Percentiles rank a stretch among this genome's conserved stretches.
Conservation (phyloP, 106 monocot genomes). For the Phalaenopsis aphrodite region DNA sequence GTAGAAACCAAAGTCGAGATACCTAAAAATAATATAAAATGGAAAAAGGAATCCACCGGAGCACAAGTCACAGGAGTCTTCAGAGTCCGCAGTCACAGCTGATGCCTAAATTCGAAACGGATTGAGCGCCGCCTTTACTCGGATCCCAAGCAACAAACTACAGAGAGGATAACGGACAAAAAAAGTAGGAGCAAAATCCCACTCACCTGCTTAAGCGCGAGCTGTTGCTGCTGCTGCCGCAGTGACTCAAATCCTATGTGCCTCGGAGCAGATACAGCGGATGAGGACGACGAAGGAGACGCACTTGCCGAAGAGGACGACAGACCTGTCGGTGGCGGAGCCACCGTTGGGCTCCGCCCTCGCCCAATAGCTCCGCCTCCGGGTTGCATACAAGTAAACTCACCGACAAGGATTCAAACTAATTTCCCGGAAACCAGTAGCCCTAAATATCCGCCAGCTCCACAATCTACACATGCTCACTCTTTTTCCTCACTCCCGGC, state of each 20-base stretch:
- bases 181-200: conserved; percentile 7
- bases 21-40: conserved; percentile 6
- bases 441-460: conserved; percentile 2
- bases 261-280: conserved; percentile 24
- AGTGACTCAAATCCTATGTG: conserved; percentile 30
- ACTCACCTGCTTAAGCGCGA: conserved; percentile 51
- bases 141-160: conserved; percentile 9
- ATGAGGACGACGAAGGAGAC: conserved; percentile 50
- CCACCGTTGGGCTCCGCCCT: conserved; percentile 13
- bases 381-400: conserved; percentile 22
- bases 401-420: neutral
- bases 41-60: neutral
- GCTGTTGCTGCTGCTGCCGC: conserved; percentile 31
- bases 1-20: neutral
- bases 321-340: conserved; percentile 14
- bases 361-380: conserved; percentile 18
- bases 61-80: neutral
- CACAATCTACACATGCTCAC: neutral
- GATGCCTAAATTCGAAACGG: neutral
- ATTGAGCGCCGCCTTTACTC: conserved; percentile 20
- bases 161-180: neutral
- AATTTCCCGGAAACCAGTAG: neutral
- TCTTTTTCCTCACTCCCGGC: neutral
- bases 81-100: neutral
- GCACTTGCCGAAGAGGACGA: conserved; percentile 22